Base-by-base conservation (phyloP, 228 moss, liverwort and hornwort species). In the Sphagnum magellanicum region DNA sequence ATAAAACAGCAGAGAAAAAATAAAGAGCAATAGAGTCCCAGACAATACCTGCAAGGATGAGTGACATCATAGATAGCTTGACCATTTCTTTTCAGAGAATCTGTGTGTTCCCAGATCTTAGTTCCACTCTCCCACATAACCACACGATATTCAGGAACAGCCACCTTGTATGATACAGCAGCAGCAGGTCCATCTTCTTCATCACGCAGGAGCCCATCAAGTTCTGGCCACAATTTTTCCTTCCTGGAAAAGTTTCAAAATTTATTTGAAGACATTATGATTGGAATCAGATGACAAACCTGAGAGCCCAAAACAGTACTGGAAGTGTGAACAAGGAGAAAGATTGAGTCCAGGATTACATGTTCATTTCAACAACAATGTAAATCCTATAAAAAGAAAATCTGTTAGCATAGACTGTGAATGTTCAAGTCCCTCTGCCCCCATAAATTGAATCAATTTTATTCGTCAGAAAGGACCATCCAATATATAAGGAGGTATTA, bases 71-170 rank as follows among this genome's bases (percentile, higher is more conserved):
- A 69, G 10, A 80, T 55, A 3, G 80, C 76, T 48, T 87, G 83
- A 0, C 85, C 81, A 32, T 67, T 87, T 62, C 73, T 84, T 69
- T 72, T 81, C 13, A 69, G 73, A 4, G 52, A 72, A 59, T 78
- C 91, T 0, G 78, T 66, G 8, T 97, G 93, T 63, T 83, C 87
- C 61, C 76, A 61, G 7, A 90, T 46, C 66, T 59, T 51, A 4
- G 79, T 82, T 10, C 73, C 85, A 49, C 60, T 15, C 4, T 87
- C 82, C 57, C 84, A 82, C 0, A 80, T 78, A 50, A 76, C 87
- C 65, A 93, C 63, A 8, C 87, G 78, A 59, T 97, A 97, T 73
- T 97, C 90, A 0, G 90, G 79, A 51, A 97, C 83, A 5, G 78
- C 55, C 5, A 77, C 97, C 5, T 88, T 91, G 87, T 93, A 93